Evolutionary conservation across 2,329 filamentous ascomycete genomes (phyloP).

Genomic region (Epicoccum sorghinum): DNA sequence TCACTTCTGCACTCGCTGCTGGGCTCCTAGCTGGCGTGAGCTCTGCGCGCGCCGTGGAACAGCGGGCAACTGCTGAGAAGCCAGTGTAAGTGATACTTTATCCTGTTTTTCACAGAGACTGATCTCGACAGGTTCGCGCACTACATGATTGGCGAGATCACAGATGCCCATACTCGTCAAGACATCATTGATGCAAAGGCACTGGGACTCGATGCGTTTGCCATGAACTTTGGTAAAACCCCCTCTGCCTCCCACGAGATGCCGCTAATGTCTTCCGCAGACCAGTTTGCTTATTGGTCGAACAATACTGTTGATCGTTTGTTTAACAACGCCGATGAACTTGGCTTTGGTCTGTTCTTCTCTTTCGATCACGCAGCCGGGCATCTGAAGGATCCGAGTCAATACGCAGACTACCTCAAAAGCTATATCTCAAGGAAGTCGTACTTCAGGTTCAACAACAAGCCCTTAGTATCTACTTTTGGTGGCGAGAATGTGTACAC

Average conservation of each 20-base stretch:
- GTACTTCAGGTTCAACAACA: conserved; percentile 38
- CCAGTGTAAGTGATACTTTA: too few relatives aligned
- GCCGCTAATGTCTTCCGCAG: not conserved
- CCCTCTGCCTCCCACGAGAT: too few relatives aligned
- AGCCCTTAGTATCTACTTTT: conserved; percentile 43
- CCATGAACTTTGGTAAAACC: not conserved
- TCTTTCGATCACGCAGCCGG: conserved; percentile 41
- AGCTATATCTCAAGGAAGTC: conserved; percentile 27
- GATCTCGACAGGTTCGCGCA: not conserved
- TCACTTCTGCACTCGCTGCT: too few relatives aligned
- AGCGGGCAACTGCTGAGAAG: too few relatives aligned
- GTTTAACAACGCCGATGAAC: conserved; percentile 38
- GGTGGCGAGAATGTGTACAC: conserved; percentile 29
- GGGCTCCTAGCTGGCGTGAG: too few relatives aligned
- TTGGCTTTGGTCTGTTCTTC: conserved; percentile 46
- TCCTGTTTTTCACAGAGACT: too few relatives aligned
- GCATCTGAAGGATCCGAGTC: conserved; percentile 18
- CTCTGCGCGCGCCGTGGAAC: too few relatives aligned
- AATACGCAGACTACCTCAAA: conserved; percentile 36
- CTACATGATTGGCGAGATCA: not conserved
- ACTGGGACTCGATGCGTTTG: not conserved
- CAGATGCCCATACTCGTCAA: not conserved
- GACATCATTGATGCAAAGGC: not conserved
- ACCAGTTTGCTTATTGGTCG: conserved; percentile 31
- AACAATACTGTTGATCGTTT: conserved; percentile 33